A percentile compares a stretch with the other conserved stretches of the same genome.
Conservation (phyloP, 1,139 yeast species). For the Blastobotrys aristatus region DNA sequence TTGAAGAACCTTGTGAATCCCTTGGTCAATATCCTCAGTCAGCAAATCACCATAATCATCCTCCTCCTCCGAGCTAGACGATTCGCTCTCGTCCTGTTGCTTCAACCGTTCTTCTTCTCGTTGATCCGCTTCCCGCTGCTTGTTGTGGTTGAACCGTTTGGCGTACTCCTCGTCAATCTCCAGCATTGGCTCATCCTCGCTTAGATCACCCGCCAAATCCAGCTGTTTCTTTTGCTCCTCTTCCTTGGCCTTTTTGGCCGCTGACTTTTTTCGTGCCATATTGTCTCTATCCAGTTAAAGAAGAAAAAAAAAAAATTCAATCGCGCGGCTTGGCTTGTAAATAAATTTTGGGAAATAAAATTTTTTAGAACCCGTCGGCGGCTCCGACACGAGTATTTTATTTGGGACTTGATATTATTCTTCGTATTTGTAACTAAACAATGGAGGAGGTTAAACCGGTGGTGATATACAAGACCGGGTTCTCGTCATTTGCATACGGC, state of each 20-base stretch:
- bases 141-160: constrained; percentile 32
- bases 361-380: no score
- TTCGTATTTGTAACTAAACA: not conserved
- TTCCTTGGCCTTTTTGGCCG: constrained; percentile 70
- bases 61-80: constrained; percentile 62
- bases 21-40: constrained; percentile 80
- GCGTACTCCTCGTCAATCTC: constrained; percentile 32
- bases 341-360: not conserved
- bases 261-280: constrained; percentile 92
- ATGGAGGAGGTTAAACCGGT: not conserved
- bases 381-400: no score
- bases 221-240: constrained; percentile 20
- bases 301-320: not conserved
- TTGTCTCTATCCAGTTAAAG: not conserved
- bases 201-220: constrained; percentile 16
- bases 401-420: not conserved
- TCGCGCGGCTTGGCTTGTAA: not conserved
- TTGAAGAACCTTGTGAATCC: constrained; percentile 64
- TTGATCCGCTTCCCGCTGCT: constrained; percentile 33
- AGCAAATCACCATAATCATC: constrained; percentile 88
- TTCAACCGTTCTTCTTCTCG: constrained; percentile 21
- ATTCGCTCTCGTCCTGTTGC: constrained; percentile 28
- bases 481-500: constrained; percentile 33
- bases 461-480: not conserved
- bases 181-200: constrained; percentile 28